These are phyloP conservation scores for Claviceps lovelessii DNA, from an alignment of 2,329 filamentous ascomycete genomes.

Conservation along the genomic window DNA sequence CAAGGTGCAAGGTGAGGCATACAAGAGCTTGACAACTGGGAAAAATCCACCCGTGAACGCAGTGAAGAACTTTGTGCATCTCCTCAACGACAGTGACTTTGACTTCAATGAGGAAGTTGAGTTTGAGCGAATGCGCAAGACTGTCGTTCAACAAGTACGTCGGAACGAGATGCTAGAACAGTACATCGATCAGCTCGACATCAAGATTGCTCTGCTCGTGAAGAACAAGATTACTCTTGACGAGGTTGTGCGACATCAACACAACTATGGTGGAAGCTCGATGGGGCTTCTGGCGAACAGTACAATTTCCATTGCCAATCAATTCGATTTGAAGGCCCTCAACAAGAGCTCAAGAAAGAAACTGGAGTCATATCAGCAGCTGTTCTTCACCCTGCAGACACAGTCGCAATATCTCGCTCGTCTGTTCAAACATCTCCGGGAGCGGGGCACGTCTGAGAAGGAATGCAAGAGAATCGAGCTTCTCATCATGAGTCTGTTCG, in stretches of 20 bases:
- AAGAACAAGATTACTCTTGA: conserved; percentile 99
- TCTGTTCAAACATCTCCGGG: conserved; percentile 70
- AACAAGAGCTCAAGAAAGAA: conserved; percentile 95
- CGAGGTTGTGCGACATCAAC: conserved; percentile 93
- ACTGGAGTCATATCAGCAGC: conserved; percentile 89
- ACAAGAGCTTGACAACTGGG: conserved; percentile 89
- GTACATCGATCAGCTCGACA: conserved; percentile 95
- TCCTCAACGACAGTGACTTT: conserved; percentile 95
- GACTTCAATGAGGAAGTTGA: conserved; percentile 98
- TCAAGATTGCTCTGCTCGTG: conserved; percentile 94
- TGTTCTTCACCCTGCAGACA: conserved; percentile 94
- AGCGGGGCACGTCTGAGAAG: conserved; percentile 75
- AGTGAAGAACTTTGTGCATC: conserved; percentile 94
- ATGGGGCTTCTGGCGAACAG: conserved; percentile 74
- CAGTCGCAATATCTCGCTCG: conserved; percentile 89
- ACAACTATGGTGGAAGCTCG: conserved; percentile 83
- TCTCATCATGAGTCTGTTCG: conserved; percentile 90
- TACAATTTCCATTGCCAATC: conserved; percentile 77
- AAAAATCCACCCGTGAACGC: conserved; percentile 95
- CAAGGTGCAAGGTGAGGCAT: conserved; percentile 92
- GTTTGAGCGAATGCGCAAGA: conserved; percentile 87
- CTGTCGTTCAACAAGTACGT: conserved; percentile 89
- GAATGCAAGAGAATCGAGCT: conserved; percentile 87
- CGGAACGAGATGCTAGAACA: conserved; percentile 96
- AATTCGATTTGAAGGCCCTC: conserved; percentile 89